A percentile compares a stretch with the other conserved stretches of the same genome.
Evolutionary conservation across 805 yeast genomes (phyloP).

Genomic region (Saccharomyces paradoxus): DNA sequence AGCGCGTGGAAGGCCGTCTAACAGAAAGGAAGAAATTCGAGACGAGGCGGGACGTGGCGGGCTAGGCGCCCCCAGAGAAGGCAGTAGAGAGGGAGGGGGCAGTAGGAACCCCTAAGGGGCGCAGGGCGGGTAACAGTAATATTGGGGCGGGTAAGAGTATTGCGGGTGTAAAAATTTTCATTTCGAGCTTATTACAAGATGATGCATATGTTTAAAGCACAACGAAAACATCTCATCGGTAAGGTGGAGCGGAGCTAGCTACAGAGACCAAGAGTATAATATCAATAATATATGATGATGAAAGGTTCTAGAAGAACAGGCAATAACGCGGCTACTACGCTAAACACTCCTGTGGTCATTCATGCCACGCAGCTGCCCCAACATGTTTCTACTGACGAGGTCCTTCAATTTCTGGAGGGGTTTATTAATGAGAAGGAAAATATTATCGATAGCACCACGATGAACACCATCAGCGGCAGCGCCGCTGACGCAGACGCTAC

Average conservation of each 20-base stretch:
- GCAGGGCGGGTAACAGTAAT: neutral
- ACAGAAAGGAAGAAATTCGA: neutral
- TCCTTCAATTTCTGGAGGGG: constrained; percentile 20
- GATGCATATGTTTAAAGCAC: constrained; percentile 1
- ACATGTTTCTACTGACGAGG: constrained; percentile 23
- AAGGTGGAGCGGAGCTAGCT: neutral
- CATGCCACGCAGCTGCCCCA: constrained; percentile 17
- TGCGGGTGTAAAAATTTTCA: neutral
- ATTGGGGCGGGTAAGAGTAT: neutral
- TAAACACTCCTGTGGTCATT: constrained; percentile 26
- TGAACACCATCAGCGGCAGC: neutral
- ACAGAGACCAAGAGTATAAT: neutral
- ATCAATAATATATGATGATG: constrained; percentile 9
- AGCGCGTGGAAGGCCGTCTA: neutral
- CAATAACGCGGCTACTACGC: constrained; percentile 10
- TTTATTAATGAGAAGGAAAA: constrained; percentile 25
- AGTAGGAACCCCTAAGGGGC: neutral
- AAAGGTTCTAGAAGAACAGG: constrained; percentile 22
- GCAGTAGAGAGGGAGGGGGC: neutral
- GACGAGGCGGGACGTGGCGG: neutral
- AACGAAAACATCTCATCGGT: neutral
- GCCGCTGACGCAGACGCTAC: constrained; percentile 7
- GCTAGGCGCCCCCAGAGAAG: neutral
- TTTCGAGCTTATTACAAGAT: neutral
- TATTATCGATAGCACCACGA: constrained; percentile 6